Evolutionary conservation across 495 filamentous ascomycete species (phyloP).

Genomic region (Xylaria nigripes): DNA sequence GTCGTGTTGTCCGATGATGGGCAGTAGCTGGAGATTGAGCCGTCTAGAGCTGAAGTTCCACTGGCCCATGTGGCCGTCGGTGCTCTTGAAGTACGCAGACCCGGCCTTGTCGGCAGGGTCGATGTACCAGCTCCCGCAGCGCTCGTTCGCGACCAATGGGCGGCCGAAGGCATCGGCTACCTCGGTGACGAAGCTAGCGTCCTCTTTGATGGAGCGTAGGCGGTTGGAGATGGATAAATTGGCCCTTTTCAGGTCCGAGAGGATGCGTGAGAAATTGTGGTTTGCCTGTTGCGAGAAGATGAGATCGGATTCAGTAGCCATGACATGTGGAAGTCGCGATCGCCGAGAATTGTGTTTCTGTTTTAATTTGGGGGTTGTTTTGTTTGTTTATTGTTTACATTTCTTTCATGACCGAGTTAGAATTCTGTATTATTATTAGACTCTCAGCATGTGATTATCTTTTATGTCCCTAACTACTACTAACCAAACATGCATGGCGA

Average conservation of each 20-base stretch:
- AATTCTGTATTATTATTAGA: too few relatives aligned
- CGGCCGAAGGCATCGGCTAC: conserved; percentile 46
- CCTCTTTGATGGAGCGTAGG: conserved; percentile 60
- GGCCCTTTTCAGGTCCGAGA: conserved; percentile 56
- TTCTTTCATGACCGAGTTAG: neutral
- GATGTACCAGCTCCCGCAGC: conserved; percentile 96
- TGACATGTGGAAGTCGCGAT: neutral
- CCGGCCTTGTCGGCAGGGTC: conserved; percentile 53
- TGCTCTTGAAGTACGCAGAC: conserved; percentile 94
- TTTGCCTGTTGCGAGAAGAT: conserved; percentile 45
- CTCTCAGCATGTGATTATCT: too few relatives aligned
- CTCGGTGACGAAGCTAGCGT: conserved; percentile 57
- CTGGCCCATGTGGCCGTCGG: conserved; percentile 83
- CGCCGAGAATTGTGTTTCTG: neutral
- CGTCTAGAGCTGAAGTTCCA: conserved; percentile 83
- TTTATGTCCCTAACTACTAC: too few relatives aligned
- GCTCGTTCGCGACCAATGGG: conserved; percentile 88
- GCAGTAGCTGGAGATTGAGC: conserved; percentile 74
- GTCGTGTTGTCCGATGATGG: conserved; percentile 48
- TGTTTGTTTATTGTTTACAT: neutral
- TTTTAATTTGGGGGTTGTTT: neutral
- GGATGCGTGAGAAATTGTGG: conserved; percentile 45
- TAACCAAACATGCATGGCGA: too few relatives aligned
- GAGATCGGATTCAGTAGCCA: conserved; percentile 32
- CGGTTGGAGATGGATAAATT: conserved; percentile 76